Evolutionary conservation across 768 basidiomycete genomes (phyloP), one percentile per base, ranked within the genome.

Genomic region (Kwoniella newhampshirensis): DNA sequence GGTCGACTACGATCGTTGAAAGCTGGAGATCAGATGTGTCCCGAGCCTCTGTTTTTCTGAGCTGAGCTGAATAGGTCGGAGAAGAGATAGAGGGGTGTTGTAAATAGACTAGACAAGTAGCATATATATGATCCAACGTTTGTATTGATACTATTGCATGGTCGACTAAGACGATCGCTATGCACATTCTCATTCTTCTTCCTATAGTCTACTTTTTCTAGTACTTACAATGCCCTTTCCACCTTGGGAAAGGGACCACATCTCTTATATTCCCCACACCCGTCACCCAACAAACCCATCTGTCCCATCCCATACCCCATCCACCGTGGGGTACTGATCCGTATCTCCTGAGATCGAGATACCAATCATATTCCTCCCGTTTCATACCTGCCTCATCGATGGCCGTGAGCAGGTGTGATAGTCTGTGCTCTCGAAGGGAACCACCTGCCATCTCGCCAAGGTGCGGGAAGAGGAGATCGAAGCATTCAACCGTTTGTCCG

Each of bases 241-340:
- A 92, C 57, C 94, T 79, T 1, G 93, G 93, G 81, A 96, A 90
- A 4, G 90, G 84, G 39, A 93, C 84, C 68, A 90, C 90, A 74
- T 99, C 96, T 58, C 89, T 81, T n/a, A 98, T 83, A 76, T 94
- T 98, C 57, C 87, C 86, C 42, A 89, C 81, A 0, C 91, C 92
- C 18, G 86, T 85, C 11, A 96, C 77, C 88, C 89, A 94, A 41
- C 85, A 84, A 17, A 98, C 81, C 18, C 96, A 79, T 59, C 96
- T 80, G 76, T 99, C 96, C 68, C 94, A 96, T 1, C 96, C 96
- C 80, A 98, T 81, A 4, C 96, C 96, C 77, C 91, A 98, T 15
- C 96, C 96, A 15, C 89, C 92, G 76, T 97, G 94, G 2, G 91
- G 88, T 18, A 89, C 87, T 17, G 87, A 86, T 9, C 96, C 96